Conservation (phyloP, 495 filamentous ascomycete species). For the Aspergillus mulundensis region DNA sequence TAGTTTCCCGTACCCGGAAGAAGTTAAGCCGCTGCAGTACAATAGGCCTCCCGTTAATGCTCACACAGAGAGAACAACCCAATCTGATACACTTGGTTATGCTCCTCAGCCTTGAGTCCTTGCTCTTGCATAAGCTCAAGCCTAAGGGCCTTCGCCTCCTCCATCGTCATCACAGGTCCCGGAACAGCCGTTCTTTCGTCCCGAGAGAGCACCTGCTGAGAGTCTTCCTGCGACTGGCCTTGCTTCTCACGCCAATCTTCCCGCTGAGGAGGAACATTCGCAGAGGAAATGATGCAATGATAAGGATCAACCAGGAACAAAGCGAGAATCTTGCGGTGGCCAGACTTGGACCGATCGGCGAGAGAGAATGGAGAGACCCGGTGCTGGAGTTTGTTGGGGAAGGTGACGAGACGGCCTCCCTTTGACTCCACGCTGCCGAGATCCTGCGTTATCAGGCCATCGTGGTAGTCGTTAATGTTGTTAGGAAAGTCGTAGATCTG, state of each 20-base stretch:
- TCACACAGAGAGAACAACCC: background rate
- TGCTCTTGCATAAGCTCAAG: conserved; percentile 47
- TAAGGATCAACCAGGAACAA: conserved; percentile 52
- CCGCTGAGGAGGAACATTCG: conserved; percentile 50
- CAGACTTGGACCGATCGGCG: conserved; percentile 40
- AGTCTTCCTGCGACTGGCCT: conserved; percentile 28
- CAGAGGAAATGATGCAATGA: conserved; percentile 43
- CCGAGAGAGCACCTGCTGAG: conserved; percentile 21
- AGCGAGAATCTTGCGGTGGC: conserved; percentile 49
- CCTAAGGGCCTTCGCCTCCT: conserved; percentile 43
- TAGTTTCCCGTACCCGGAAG: too few species aligned
- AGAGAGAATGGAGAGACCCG: conserved; percentile 45
- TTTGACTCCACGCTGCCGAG: conserved; percentile 25
- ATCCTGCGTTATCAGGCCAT: conserved; percentile 15
- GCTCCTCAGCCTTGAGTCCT: background rate
- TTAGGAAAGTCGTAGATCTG: conserved; percentile 20
- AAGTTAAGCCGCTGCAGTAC: too few species aligned
- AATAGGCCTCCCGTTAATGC: background rate
- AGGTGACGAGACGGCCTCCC: conserved; percentile 22
- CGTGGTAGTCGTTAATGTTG: background rate
- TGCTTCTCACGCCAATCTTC: conserved; percentile 26
- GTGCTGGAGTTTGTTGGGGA: conserved; percentile 40
- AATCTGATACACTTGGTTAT: background rate
- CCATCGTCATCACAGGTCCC: conserved; percentile 17
- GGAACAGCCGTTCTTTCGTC: conserved; percentile 13